Evolutionary conservation across 257 asterid species (phyloP).

Genomic region (Solanum virginianum): DNA sequence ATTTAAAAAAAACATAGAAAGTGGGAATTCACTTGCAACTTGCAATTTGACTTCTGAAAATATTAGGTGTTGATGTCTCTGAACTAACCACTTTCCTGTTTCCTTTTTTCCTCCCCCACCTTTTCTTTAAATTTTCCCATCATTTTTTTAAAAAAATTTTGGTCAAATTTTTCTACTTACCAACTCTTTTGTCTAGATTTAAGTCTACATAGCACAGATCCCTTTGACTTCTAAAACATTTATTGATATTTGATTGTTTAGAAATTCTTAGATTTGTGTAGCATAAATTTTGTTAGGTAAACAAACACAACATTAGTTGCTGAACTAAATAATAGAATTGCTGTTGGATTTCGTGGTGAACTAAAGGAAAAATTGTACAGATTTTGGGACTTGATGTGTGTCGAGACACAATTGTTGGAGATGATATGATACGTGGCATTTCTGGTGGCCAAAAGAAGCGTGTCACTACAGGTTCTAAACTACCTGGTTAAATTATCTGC

Average conservation of each 20-base stretch:
- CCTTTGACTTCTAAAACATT: neutral
- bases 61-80: neutral
- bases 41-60: neutral
- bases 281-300: neutral
- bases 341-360: neutral
- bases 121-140: neutral
- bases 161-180: constrained; percentile 13
- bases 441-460: constrained; percentile 67
- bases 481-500: neutral
- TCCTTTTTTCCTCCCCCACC: neutral
- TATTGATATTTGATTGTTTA: neutral
- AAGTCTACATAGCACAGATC: neutral
- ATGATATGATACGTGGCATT: constrained; percentile 59
- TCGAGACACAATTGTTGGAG: constrained; percentile 49
- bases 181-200: neutral
- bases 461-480: constrained; percentile 40
- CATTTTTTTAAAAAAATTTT: neutral
- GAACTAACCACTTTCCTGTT: neutral
- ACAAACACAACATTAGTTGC: neutral
- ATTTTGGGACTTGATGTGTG: constrained; percentile 51
- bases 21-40: neutral
- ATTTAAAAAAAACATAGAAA: neutral
- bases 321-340: neutral
- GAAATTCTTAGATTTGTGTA: neutral
- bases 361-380: constrained; percentile 14